These are phyloP conservation scores for Aspergillus brunneoviolaceus DNA, from an alignment of 2,329 filamentous ascomycete genomes.

Conservation along the genomic window DNA sequence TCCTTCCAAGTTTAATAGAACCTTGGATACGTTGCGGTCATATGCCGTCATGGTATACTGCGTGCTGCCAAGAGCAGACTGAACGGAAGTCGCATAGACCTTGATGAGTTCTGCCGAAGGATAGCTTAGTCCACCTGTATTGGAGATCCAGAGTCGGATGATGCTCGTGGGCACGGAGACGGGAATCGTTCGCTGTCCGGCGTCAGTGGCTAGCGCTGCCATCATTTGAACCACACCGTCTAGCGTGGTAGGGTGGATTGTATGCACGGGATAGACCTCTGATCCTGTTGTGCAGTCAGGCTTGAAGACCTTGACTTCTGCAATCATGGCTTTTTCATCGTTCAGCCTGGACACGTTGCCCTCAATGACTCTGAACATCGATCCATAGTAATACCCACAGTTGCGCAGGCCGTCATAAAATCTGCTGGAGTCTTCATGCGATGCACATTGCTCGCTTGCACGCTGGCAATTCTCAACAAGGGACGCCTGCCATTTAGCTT, in stretches of 20 bases:
- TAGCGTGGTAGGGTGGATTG: conserved; percentile 12
- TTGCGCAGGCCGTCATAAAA: conserved; percentile 4
- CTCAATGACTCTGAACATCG: conserved; percentile 1
- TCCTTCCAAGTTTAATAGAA: not conserved
- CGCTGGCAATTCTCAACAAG: not conserved
- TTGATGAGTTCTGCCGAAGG: conserved; percentile 1
- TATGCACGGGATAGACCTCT: not conserved
- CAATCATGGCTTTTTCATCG: not conserved
- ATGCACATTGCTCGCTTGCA: conserved; percentile 1
- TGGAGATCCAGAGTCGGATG: conserved; percentile 7
- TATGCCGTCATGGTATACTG: not conserved
- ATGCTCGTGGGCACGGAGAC: conserved; percentile 4
- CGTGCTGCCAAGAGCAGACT: not conserved
- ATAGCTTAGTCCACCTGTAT: not conserved
- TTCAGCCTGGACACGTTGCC: not conserved
- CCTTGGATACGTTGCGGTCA: not conserved
- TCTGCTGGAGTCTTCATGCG: not conserved
- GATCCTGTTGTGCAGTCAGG: not conserved
- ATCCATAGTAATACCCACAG: conserved; percentile 7
- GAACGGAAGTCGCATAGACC: not conserved
- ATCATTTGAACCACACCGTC: conserved; percentile 12
- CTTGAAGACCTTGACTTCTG: not conserved
- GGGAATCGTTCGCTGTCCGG: not conserved
- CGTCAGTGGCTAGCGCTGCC: not conserved
- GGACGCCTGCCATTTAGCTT: not conserved